A percentile compares a stretch with the other conserved stretches of the same genome.
Conservation (phyloP, 768 basidiomycete genomes). For the Tricholoma bakamatsutake region DNA sequence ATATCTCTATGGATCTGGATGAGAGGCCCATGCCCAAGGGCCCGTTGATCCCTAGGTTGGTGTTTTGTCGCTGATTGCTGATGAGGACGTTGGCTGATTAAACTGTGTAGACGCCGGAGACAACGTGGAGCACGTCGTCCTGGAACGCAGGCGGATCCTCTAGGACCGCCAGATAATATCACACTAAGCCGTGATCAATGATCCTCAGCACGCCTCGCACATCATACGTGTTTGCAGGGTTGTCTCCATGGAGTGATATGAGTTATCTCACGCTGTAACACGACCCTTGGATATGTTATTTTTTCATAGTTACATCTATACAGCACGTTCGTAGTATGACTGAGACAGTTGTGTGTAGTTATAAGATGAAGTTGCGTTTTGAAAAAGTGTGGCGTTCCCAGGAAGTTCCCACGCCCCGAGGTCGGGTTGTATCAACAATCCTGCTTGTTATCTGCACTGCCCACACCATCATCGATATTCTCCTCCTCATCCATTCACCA, state of each 20-base stretch:
- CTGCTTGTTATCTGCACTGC: conserved; percentile 39
- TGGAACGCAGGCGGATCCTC: background rate
- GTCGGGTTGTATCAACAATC: conserved; percentile 34
- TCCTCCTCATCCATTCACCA: conserved; percentile 10
- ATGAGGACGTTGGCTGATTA: background rate
- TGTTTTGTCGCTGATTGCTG: conserved; percentile 8
- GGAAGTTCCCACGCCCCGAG: conserved; percentile 36
- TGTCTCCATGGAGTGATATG: background rate
- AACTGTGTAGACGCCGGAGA: conserved; percentile 7
- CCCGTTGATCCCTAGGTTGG: conserved; percentile 76
- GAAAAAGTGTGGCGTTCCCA: conserved; percentile 13
- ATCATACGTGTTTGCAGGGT: background rate
- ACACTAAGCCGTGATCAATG: background rate
- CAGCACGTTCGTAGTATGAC: conserved; percentile 1
- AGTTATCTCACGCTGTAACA: too few species aligned
- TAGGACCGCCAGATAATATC: background rate
- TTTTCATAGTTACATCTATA: background rate
- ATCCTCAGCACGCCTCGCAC: background rate
- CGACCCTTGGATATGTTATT: background rate
- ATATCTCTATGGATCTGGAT: conserved; percentile 90
- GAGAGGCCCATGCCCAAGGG: conserved; percentile 89
- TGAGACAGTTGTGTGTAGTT: background rate
- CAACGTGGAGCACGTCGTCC: conserved; percentile 5
- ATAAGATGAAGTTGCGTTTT: conserved; percentile 6
- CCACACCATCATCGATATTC: conserved; percentile 41